These are phyloP conservation scores for Quercus agrifolia DNA, from an alignment of 306 rosid genomes.

Conservation along the genomic window DNA sequence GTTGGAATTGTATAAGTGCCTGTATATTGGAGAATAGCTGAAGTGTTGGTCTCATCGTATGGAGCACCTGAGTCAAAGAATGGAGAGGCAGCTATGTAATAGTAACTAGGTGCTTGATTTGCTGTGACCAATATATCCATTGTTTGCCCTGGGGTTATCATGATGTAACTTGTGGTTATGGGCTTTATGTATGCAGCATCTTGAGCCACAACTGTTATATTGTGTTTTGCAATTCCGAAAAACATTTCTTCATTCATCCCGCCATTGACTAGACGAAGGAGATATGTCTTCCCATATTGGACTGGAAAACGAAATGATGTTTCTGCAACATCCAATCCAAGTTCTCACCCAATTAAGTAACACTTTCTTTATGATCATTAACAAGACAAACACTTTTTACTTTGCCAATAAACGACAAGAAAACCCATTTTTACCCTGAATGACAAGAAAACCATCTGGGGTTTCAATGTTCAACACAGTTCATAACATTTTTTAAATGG, in stretches of 20 bases:
- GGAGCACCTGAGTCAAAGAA: constrained; percentile 2
- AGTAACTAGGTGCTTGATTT: constrained; percentile 14
- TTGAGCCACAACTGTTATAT: constrained; percentile 25
- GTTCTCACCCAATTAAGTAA: not conserved
- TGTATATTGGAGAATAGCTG: constrained; percentile 28
- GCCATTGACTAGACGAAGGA: constrained; percentile 24
- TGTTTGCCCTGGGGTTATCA: constrained; percentile 46
- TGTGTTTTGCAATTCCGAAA: constrained; percentile 37
- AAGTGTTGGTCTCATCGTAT: constrained; percentile 3
- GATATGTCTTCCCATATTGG: constrained; percentile 33
- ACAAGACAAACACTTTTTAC: no score
- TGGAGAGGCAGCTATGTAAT: constrained; percentile 32
- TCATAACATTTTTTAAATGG: no score
- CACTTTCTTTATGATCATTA: no score
- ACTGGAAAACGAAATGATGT: constrained; percentile 27
- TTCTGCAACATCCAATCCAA: constrained; percentile 14
- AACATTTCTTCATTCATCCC: constrained; percentile 36
- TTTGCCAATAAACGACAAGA: no score
- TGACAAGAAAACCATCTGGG: no score
- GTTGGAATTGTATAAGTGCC: constrained; percentile 15
- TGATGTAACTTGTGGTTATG: constrained; percentile 19
- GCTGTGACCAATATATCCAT: constrained; percentile 41
- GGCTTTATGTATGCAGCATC: constrained; percentile 41
- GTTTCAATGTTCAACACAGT: no score
- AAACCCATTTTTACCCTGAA: no score